Conservation (phyloP, 2,329 filamentous ascomycete species). For the Sporothrix brunneoviolacea region DNA sequence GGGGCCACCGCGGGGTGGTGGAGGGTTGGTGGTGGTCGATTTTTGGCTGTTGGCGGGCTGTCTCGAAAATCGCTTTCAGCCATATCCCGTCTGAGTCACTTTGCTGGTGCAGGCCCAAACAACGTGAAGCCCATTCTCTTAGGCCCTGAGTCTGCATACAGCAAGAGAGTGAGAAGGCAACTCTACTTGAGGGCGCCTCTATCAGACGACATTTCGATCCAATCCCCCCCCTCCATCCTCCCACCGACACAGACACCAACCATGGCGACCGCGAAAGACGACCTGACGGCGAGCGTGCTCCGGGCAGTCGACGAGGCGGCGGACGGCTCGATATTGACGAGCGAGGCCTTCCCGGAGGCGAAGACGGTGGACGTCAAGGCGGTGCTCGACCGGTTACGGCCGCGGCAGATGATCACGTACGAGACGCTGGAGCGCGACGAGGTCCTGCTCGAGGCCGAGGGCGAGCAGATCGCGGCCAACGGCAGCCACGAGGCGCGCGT, state of each 20-base stretch:
- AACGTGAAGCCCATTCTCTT: too few relatives aligned
- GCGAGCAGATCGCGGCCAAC: slow-evolving; percentile 62
- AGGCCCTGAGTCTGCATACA: too few relatives aligned
- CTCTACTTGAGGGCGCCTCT: too few relatives aligned
- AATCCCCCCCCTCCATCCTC: neutral
- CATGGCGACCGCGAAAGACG: slow-evolving; percentile 33
- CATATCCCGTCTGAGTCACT: slow-evolving; percentile 11
- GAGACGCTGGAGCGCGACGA: slow-evolving; percentile 76
- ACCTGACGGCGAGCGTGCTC: slow-evolving; percentile 60
- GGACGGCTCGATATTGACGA: slow-evolving; percentile 59
- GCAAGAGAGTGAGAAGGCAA: too few relatives aligned
- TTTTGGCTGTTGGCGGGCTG: slow-evolving; percentile 11
- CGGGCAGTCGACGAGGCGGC: slow-evolving; percentile 58
- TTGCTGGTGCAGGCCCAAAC: neutral
- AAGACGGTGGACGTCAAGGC: slow-evolving; percentile 71
- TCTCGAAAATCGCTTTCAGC: slow-evolving; percentile 4
- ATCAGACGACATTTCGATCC: too few relatives aligned
- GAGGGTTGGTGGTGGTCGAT: neutral
- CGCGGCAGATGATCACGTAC: slow-evolving; percentile 81
- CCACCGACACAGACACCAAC: neutral
- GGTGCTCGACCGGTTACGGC: slow-evolving; percentile 76
- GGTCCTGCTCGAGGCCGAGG: slow-evolving; percentile 67
- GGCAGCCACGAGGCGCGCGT: slow-evolving; percentile 80
- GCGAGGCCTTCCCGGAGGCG: slow-evolving; percentile 60
- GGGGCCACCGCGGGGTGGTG: neutral